phyloP scores from a whole-genome alignment of 139 green algal species.

The Eudorina sp. region DNA sequence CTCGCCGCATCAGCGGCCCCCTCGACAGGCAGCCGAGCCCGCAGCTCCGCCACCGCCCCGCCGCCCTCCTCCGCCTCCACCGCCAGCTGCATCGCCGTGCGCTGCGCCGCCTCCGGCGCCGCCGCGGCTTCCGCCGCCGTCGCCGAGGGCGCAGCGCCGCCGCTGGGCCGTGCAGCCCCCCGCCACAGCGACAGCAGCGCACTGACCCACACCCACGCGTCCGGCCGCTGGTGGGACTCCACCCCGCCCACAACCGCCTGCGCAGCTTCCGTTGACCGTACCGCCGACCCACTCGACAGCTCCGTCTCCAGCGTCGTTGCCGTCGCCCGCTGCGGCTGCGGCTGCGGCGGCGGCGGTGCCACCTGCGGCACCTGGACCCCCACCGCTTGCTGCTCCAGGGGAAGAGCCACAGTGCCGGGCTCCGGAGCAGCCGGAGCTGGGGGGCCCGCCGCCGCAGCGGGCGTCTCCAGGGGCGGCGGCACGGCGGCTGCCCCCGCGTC shows the following conservation, averaged over 20 bases:
- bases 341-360: not conserved
- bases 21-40: not conserved
- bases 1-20: not conserved
- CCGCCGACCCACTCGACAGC: not conserved
- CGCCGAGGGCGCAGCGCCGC: not conserved
- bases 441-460: not conserved
- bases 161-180: not conserved
- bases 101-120: not conserved
- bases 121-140: not conserved
- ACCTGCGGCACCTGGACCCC: too few relatives aligned
- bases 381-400: too few relatives aligned
- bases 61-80: conserved; percentile 3
- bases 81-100: not conserved
- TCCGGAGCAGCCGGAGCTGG: too few relatives aligned
- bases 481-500: not conserved
- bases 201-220: not conserved
- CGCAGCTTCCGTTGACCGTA: not conserved
- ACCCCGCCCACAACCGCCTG: not conserved
- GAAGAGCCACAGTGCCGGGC: too few relatives aligned
- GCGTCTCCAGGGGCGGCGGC: not conserved
- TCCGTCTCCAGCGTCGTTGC: not conserved
- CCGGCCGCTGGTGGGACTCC: not conserved
- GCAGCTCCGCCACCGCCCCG: not conserved
- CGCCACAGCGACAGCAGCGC: not conserved
- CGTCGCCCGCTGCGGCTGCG: not conserved